Conservation (phyloP, 345 rosid genomes). For the Acer saccharum region DNA sequence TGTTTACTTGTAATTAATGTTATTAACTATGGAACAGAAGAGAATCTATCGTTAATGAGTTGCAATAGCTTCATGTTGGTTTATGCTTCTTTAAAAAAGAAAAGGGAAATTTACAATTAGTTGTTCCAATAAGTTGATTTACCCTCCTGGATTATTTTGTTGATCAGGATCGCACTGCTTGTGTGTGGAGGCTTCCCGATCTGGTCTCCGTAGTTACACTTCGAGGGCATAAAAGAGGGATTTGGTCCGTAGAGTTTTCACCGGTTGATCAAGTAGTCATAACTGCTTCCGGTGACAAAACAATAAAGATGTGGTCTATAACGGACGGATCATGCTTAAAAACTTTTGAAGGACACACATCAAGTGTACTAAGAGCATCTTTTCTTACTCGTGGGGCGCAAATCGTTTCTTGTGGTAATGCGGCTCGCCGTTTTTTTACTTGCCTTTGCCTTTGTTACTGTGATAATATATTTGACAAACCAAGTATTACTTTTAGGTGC, state of each 20-base stretch:
- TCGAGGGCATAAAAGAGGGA: conserved; percentile 88
- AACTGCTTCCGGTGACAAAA: conserved; percentile 94
- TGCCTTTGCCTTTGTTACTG: conserved; percentile 1
- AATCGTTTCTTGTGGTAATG: conserved; percentile 88
- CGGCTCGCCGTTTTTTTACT: conserved; percentile 13
- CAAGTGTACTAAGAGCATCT: conserved; percentile 86
- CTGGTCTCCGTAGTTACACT: conserved; percentile 77
- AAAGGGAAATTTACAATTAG: not conserved
- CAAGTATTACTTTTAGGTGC: conserved; percentile 56
- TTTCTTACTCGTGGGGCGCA: conserved; percentile 90
- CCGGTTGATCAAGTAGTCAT: conserved; percentile 94
- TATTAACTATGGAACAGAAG: not conserved
- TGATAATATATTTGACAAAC: conserved; percentile 12
- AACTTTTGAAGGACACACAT: conserved; percentile 96
- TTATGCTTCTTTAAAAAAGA: not conserved
- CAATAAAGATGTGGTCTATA: conserved; percentile 90
- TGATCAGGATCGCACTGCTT: conserved; percentile 89
- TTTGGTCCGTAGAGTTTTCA: conserved; percentile 98
- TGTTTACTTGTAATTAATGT: not conserved
- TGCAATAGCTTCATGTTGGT: not conserved
- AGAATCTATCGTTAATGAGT: not conserved
- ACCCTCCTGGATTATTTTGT: conserved; percentile 17
- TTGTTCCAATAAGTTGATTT: not conserved
- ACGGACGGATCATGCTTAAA: conserved; percentile 91
- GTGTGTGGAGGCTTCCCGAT: conserved; percentile 92